These are phyloP conservation scores for Geranium brycei DNA, from an alignment of 345 rosid species.

Conservation along the genomic window DNA sequence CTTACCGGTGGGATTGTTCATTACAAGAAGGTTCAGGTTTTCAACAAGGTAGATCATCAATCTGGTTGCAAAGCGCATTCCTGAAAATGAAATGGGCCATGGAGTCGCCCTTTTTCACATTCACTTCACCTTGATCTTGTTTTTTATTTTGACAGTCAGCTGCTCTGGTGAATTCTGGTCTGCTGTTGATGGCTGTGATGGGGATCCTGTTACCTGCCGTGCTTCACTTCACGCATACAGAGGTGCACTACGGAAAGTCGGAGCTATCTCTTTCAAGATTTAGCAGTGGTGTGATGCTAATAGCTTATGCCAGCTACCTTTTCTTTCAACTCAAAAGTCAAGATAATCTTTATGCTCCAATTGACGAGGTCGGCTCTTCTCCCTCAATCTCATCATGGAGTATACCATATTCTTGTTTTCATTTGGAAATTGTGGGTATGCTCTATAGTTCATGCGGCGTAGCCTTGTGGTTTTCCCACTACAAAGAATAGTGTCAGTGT, in stretches of 20 bases:
- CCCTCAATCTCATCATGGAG: background rate
- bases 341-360: slow-evolving; percentile 8
- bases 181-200: slow-evolving; percentile 42
- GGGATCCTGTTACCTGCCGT: slow-evolving; percentile 36
- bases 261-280: slow-evolving; percentile 44
- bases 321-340: slow-evolving; percentile 37
- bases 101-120: background rate
- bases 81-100: background rate
- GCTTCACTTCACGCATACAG: slow-evolving; percentile 35
- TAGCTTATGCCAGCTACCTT: slow-evolving; percentile 32
- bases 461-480: too few relatives aligned
- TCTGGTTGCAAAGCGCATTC: background rate
- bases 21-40: slow-evolving; percentile 28
- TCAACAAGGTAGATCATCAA: slow-evolving; percentile 22
- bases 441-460: too few relatives aligned
- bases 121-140: slow-evolving; percentile 1
- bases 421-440: background rate
- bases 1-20: slow-evolving; percentile 37
- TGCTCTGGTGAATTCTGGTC: slow-evolving; percentile 30
- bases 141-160: slow-evolving; percentile 22
- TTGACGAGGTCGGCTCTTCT: slow-evolving; percentile 19
- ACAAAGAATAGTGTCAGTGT: background rate
- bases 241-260: slow-evolving; percentile 40
- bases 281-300: slow-evolving; percentile 41
- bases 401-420: background rate